Conservation (phyloP, 2,329 filamentous ascomycete species). For the Chaetomium olivaceum region DNA sequence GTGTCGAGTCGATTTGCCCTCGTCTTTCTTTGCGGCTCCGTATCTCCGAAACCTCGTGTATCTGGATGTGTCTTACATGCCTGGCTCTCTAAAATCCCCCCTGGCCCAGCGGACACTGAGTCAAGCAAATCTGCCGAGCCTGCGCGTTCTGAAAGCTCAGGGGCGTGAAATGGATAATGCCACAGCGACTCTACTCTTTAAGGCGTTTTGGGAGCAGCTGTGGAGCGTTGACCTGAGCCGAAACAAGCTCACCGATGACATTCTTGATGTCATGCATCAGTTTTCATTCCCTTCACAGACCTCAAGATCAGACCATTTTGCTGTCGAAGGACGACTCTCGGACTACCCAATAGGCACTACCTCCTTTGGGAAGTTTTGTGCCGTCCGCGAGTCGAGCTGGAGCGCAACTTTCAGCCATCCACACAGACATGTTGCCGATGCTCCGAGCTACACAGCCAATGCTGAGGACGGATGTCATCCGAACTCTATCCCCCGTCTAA, state of each 20-base stretch:
- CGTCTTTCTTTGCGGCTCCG: slow-evolving; percentile 42
- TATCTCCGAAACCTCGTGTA: slow-evolving; percentile 49
- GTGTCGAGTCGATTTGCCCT: slow-evolving; percentile 44
- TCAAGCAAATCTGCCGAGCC: slow-evolving; percentile 43
- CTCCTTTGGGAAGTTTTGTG: slow-evolving; percentile 45
- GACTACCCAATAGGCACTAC: slow-evolving; percentile 36
- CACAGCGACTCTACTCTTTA: slow-evolving; percentile 40
- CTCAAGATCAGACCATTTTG: slow-evolving; percentile 37
- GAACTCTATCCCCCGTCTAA: slow-evolving; percentile 38
- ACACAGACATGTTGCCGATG: slow-evolving; percentile 50
- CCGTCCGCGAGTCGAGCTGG: slow-evolving; percentile 49
- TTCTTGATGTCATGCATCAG: slow-evolving; percentile 39
- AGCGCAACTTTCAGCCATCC: slow-evolving; percentile 50
- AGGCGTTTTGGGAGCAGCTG: slow-evolving; percentile 42
- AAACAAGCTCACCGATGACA: slow-evolving; percentile 53
- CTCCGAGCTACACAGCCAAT: slow-evolving; percentile 45
- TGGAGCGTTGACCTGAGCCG: slow-evolving; percentile 59
- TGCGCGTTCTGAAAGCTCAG: slow-evolving; percentile 55
- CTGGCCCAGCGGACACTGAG: slow-evolving; percentile 40
- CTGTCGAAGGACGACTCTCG: slow-evolving; percentile 49
- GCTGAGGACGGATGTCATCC: slow-evolving; percentile 30
- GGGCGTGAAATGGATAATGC: slow-evolving; percentile 50
- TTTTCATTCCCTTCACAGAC: slow-evolving; percentile 34
- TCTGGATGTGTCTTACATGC: slow-evolving; percentile 54
- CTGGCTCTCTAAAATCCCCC: slow-evolving; percentile 44